A percentile compares a stretch with the other conserved stretches of the same genome.
Conservation (phyloP, 164 flowering plant genomes). For the Magnolia changhungtana region DNA sequence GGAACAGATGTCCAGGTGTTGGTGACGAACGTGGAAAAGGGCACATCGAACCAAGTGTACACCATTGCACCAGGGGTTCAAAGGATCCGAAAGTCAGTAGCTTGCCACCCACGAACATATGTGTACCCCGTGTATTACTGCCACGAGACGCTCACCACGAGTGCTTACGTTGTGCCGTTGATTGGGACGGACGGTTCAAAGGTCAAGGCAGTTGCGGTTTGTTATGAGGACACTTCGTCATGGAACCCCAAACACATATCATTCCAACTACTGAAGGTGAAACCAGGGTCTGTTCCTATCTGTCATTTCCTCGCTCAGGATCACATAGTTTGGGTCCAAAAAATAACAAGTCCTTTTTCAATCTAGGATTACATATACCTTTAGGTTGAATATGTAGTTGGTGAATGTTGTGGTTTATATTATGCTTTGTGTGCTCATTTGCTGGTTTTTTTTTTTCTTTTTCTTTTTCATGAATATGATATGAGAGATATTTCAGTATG, state of each 20-base stretch:
- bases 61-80: slow-evolving; percentile 10
- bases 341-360: background rate
- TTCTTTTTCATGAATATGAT: background rate
- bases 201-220: slow-evolving; percentile 25
- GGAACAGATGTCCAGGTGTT: slow-evolving; percentile 14
- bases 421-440: too few relatives aligned
- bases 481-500: background rate
- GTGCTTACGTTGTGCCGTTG: slow-evolving; percentile 26
- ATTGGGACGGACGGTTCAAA: slow-evolving; percentile 28
- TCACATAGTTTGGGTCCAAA: slow-evolving; percentile 26
- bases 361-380: background rate
- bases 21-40: slow-evolving; percentile 12
- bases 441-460: background rate
- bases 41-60: slow-evolving; percentile 12
- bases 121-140: slow-evolving; percentile 33
- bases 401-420: background rate
- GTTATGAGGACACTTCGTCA: slow-evolving; percentile 29
- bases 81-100: slow-evolving; percentile 16
- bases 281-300: slow-evolving; percentile 37
- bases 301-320: slow-evolving; percentile 38
- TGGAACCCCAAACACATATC: slow-evolving; percentile 38
- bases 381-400: background rate
- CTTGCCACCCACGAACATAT: slow-evolving; percentile 28
- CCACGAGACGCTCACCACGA: slow-evolving; percentile 20
- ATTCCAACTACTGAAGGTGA: slow-evolving; percentile 34